phyloP scores from a whole-genome alignment of 108 stramenopile species.

The Stephanodiscus minutulus region DNA sequence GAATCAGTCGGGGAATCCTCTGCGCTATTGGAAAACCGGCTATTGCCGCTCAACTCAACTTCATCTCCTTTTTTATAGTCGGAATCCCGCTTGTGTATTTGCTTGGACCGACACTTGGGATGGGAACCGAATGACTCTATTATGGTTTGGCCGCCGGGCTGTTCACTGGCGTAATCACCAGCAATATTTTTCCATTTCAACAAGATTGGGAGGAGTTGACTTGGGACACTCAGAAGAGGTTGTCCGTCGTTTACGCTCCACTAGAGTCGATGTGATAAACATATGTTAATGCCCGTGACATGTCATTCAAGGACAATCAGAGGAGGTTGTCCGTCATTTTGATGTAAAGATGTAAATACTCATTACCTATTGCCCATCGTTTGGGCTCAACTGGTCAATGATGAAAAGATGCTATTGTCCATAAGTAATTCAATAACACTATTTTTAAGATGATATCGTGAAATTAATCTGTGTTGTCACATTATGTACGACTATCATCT shows the following conservation, averaged over 20 bases:
- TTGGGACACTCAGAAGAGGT: slow-evolving; percentile 16
- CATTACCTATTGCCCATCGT: too few species aligned
- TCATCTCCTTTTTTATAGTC: slow-evolving; percentile 40
- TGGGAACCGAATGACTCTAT: slow-evolving; percentile 34
- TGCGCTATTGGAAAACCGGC: slow-evolving; percentile 33
- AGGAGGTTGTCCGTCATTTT: too few species aligned
- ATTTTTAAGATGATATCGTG: too few species aligned
- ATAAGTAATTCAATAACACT: too few species aligned
- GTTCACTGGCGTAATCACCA: neutral
- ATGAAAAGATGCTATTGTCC: too few species aligned
- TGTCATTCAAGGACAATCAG: too few species aligned
- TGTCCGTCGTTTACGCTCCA: neutral
- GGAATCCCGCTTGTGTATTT: slow-evolving; percentile 47
- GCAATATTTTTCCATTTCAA: slow-evolving; percentile 4
- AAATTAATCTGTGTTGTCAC: too few species aligned
- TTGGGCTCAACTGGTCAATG: too few species aligned
- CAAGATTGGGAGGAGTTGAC: slow-evolving; percentile 33
- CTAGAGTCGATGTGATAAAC: too few species aligned
- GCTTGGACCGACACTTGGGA: slow-evolving; percentile 6
- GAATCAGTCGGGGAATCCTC: slow-evolving; percentile 28
- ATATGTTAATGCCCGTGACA: too few species aligned
- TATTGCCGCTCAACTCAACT: slow-evolving; percentile 37
- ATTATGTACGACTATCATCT: neutral
- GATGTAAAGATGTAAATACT: too few species aligned
- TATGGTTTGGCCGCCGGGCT: slow-evolving; percentile 32